phyloP scores from a whole-genome alignment of 345 rosid genomes.

The Gossypium rotundifolium region DNA sequence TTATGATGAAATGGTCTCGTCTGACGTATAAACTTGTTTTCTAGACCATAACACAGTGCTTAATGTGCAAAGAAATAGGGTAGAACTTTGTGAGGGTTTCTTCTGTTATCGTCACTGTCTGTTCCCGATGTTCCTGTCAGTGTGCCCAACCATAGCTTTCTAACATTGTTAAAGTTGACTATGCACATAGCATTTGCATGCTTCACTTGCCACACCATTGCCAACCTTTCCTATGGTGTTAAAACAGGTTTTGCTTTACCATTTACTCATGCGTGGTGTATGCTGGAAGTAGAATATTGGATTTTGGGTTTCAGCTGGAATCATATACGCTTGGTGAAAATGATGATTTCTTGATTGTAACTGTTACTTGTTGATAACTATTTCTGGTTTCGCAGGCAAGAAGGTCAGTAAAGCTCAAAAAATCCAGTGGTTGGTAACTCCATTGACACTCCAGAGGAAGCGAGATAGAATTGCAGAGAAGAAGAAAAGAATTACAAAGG shows the following conservation, averaged over 20 bases:
- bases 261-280: background rate
- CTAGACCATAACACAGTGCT: background rate
- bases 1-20: background rate
- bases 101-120: no score
- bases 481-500: constrained; percentile 49
- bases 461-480: constrained; percentile 41
- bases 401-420: constrained; percentile 52
- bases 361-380: background rate
- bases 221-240: background rate
- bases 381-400: constrained; percentile 32
- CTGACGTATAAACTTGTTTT: background rate
- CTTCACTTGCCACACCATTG: background rate
- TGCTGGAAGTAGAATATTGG: background rate
- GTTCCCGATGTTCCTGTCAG: no score
- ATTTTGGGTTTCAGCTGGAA: background rate
- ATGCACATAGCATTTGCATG: background rate
- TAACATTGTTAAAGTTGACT: no score
- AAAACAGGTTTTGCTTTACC: background rate
- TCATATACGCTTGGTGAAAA: background rate
- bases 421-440: constrained; percentile 54
- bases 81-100: background rate
- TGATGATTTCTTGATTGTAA: background rate
- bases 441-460: constrained; percentile 52
- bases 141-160: no score
- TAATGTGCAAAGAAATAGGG: background rate